Conservation (phyloP, 768 basidiomycete genomes). For the Termitomyces sp. region DNA sequence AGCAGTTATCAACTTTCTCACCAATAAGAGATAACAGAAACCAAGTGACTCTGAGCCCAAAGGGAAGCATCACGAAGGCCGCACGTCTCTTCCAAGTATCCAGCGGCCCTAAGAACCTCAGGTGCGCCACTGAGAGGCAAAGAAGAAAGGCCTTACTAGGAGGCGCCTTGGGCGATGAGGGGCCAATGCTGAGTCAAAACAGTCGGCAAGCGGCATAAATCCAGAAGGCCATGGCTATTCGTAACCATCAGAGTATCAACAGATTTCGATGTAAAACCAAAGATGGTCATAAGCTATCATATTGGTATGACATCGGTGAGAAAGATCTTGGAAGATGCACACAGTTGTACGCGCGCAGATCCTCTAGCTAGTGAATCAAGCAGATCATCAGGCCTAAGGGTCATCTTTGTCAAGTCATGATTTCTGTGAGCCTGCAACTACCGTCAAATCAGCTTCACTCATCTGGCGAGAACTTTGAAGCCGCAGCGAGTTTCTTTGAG, state of each 20-base stretch:
- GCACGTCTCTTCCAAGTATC: neutral
- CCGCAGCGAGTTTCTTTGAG: neutral
- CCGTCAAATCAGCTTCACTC: neutral
- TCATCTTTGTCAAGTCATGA: neutral
- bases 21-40: slow-evolving; percentile 53
- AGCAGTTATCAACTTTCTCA: slow-evolving; percentile 17
- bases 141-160: neutral
- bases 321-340: neutral
- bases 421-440: neutral
- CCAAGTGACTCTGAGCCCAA: slow-evolving; percentile 53
- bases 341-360: neutral
- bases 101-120: neutral
- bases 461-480: neutral
- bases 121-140: neutral
- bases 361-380: neutral
- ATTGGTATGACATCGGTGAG: neutral
- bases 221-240: neutral
- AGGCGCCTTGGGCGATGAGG: neutral
- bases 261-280: neutral
- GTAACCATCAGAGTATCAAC: slow-evolving; percentile 4
- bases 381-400: neutral
- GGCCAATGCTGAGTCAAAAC: neutral
- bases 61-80: slow-evolving; percentile 41
- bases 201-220: neutral
- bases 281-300: neutral